phyloP scores from a whole-genome alignment of 768 basidiomycete species.

The Fistulinella prunicolor region DNA sequence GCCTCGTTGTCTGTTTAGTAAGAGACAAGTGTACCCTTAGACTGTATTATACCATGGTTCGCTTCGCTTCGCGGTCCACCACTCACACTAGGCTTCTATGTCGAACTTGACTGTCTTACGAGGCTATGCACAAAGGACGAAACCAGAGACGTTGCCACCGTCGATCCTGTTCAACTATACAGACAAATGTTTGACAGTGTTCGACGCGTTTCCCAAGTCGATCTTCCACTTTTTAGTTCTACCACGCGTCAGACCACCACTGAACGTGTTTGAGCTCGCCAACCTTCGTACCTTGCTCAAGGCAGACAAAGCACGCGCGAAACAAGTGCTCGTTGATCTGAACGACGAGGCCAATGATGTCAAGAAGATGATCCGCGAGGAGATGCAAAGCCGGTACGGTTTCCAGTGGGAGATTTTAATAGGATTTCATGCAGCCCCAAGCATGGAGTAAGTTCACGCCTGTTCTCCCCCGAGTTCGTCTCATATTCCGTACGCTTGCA shows the following conservation, averaged over 20 bases:
- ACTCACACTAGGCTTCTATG: constrained; percentile 13
- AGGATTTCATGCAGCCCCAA: constrained; percentile 84
- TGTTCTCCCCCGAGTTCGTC: neutral
- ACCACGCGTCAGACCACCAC: constrained; percentile 47
- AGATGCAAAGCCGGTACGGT: constrained; percentile 74
- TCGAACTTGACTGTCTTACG: constrained; percentile 55
- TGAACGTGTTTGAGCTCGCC: constrained; percentile 40
- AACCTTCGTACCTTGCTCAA: constrained; percentile 56
- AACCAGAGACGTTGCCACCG: constrained; percentile 52
- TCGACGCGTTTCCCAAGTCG: constrained; percentile 78
- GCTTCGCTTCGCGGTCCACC: neutral
- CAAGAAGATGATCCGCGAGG: constrained; percentile 63
- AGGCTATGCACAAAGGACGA: constrained; percentile 51
- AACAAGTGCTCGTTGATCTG: constrained; percentile 50
- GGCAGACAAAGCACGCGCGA: constrained; percentile 52
- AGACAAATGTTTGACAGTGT: constrained; percentile 57
- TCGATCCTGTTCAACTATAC: constrained; percentile 60
- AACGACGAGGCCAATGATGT: constrained; percentile 54
- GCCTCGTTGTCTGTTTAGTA: constrained; percentile 1
- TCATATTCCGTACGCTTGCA: constrained; percentile 23
- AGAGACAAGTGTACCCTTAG: constrained; percentile 3
- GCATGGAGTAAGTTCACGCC: constrained; percentile 67
- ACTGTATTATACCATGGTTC: constrained; percentile 17
- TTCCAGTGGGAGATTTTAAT: constrained; percentile 75
- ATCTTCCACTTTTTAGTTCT: constrained; percentile 87